phyloP scores from a whole-genome alignment of 163 green algal genomes.

The Chloromonas sp. region DNA sequence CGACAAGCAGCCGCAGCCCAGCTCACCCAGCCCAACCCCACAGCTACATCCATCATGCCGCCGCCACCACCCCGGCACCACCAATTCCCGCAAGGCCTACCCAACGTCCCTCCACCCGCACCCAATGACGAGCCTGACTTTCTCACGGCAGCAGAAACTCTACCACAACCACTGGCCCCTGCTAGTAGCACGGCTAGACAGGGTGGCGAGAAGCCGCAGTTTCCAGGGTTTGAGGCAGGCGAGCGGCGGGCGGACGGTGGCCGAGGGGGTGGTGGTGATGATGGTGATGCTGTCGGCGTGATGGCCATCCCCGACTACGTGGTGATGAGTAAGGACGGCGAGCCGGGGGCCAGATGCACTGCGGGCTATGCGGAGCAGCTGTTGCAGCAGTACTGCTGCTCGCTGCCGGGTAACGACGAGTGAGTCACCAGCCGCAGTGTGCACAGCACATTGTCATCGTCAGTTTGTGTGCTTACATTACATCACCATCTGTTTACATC shows the following conservation, averaged over 20 bases:
- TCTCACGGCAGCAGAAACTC: neutral
- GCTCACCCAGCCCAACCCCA: neutral
- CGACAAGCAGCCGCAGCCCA: no score
- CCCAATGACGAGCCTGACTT: neutral
- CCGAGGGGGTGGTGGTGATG: neutral
- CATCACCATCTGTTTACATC: no score
- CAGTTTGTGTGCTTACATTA: no score
- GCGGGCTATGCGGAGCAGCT: neutral
- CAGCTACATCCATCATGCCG: neutral
- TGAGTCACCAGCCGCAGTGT: neutral
- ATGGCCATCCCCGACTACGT: neutral
- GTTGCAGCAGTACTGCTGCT: conserved; percentile 3
- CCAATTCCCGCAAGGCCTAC: neutral
- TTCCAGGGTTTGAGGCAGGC: neutral
- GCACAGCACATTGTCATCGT: no score
- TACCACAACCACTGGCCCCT: neutral
- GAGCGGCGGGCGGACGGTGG: neutral
- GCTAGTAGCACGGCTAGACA: neutral
- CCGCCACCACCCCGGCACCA: neutral
- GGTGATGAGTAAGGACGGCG: neutral
- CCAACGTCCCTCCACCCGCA: neutral
- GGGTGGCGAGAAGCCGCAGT: no score
- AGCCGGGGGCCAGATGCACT: neutral
- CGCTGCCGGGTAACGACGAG: conserved; percentile 2
- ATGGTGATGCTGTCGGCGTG: neutral